Evolutionary conservation across 2,329 filamentous ascomycete species (phyloP).

Genomic region (Colletotrichum sp.): DNA sequence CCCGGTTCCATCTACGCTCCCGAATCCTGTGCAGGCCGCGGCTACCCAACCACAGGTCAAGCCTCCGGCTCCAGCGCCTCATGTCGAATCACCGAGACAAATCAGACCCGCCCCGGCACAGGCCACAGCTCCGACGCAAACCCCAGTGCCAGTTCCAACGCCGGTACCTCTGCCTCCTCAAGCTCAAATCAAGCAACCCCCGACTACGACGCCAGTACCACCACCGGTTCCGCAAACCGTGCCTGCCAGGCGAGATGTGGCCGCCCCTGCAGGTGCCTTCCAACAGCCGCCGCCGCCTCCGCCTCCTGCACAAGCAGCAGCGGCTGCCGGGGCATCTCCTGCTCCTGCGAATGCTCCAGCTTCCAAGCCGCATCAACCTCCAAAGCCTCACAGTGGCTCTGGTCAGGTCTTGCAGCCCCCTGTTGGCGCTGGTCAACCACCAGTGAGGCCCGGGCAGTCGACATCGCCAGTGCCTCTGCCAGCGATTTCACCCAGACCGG

Average conservation of each 20-base stretch:
- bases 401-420: slow-evolving; percentile 42
- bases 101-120: slow-evolving; percentile 26
- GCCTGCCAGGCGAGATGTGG: slow-evolving; percentile 10
- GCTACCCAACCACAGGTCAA: not conserved
- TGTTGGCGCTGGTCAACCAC: slow-evolving; percentile 33
- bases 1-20: not conserved
- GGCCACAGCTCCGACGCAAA: slow-evolving; percentile 25
- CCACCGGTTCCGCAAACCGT: not conserved
- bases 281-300: slow-evolving; percentile 9
- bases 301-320: not conserved
- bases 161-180: slow-evolving; percentile 12
- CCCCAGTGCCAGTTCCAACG: slow-evolving; percentile 15
- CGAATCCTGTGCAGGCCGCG: not conserved
- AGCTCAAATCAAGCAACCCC: not conserved
- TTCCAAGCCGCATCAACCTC: slow-evolving; percentile 37
- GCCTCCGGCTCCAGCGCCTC: not conserved
- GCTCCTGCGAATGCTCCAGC: slow-evolving; percentile 19
- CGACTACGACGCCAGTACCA: not conserved
- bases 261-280: not conserved
- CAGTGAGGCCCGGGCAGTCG: slow-evolving; percentile 25
- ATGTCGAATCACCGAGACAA: not conserved
- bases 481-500: slow-evolving; percentile 37
- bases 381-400: slow-evolving; percentile 33
- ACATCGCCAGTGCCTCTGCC: slow-evolving; percentile 26
- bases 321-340: not conserved